phyloP scores from a whole-genome alignment of 805 yeast genomes.

The Lipomyces kockii region DNA sequence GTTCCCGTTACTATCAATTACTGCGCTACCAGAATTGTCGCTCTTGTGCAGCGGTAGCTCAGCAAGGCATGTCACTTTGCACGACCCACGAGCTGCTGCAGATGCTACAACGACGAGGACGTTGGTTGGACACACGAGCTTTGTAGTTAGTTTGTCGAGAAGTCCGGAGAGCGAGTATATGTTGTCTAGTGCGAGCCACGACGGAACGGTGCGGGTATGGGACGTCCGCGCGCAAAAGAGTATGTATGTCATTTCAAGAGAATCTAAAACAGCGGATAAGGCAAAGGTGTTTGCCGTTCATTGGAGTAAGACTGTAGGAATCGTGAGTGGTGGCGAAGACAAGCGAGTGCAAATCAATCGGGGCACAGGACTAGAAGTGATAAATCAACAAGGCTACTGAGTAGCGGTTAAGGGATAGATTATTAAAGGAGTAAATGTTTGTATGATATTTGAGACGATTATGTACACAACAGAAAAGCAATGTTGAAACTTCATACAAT shows the following conservation, averaged over 20 bases:
- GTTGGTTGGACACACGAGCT: slow-evolving; percentile 86
- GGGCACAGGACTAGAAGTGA: slow-evolving; percentile 26
- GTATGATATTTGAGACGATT: not conserved
- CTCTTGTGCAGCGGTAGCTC: slow-evolving; percentile 92
- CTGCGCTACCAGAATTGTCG: slow-evolving; percentile 67
- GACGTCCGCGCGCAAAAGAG: slow-evolving; percentile 78
- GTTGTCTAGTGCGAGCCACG: slow-evolving; percentile 92
- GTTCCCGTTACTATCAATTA: slow-evolving; percentile 77
- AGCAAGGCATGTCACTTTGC: slow-evolving; percentile 94
- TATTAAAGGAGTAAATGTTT: not conserved
- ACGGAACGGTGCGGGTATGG: slow-evolving; percentile 95
- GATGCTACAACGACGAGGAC: slow-evolving; percentile 63
- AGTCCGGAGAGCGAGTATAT: slow-evolving; percentile 79
- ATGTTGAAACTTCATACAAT: not conserved
- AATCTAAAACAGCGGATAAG: slow-evolving; percentile 46
- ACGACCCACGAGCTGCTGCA: slow-evolving; percentile 78
- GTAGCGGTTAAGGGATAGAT: not conserved
- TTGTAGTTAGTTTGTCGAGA: slow-evolving; percentile 77
- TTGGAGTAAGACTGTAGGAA: slow-evolving; percentile 81
- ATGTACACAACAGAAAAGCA: not conserved
- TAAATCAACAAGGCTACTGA: slow-evolving; percentile 17
- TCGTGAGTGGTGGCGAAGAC: slow-evolving; percentile 92
- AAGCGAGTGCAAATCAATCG: slow-evolving; percentile 85
- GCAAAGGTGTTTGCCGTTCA: slow-evolving; percentile 82
- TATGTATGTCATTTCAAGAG: slow-evolving; percentile 80